Evolutionary conservation across 352 stramenopile genomes (phyloP), one percentile per base, ranked within the genome.

Genomic region (Phytophthora rubi): DNA sequence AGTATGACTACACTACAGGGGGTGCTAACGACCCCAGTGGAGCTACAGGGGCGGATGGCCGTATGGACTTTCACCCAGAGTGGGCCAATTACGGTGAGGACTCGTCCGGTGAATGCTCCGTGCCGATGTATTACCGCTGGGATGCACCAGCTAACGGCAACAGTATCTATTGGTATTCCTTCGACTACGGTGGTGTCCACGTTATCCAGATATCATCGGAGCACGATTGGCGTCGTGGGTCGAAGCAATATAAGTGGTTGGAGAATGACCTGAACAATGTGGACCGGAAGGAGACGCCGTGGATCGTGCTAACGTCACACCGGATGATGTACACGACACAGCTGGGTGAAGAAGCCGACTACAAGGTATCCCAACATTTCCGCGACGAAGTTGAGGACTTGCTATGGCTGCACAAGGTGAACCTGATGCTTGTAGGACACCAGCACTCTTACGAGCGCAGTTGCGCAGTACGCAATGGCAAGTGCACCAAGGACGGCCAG

Each of bases 171-270:
- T 96, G 91, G 90, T 94, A 98, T 77, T 98, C 89, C n/a, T 98
- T 97, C 70, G 79, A 97, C 59, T 92, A 95, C 62, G 86, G 77
- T 18, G 86, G 86, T 35, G 84, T 98, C 6, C 91, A 98, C 56
- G 95, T 97, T 16, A 88, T 98, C 32, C 88, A 98, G 53, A 90
- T 98, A 58, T 96, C 85, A 28, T 94, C 88, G 21, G 96, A 99
- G 65, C 93, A 98, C 66, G 82, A 98, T 76, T 89, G 96, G 73
- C 82, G 80, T 2, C 73, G 70, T 28, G 93, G 91, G 23, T 97
- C 91, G 4, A 71, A 71, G 39, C 96, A 99, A 73, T 95, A 97
- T 68, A 71, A 82, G 47, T 99, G 92, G 88, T 67, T 98, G 23
- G 81, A 98, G 58, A 70, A 78, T 8, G 91, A 98, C 65, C 75